Percentiles rank a stretch among this genome's conserved stretches.
phyloP scores from a whole-genome alignment of 2,329 filamentous ascomycete genomes.

The Fusarium sp. region DNA sequence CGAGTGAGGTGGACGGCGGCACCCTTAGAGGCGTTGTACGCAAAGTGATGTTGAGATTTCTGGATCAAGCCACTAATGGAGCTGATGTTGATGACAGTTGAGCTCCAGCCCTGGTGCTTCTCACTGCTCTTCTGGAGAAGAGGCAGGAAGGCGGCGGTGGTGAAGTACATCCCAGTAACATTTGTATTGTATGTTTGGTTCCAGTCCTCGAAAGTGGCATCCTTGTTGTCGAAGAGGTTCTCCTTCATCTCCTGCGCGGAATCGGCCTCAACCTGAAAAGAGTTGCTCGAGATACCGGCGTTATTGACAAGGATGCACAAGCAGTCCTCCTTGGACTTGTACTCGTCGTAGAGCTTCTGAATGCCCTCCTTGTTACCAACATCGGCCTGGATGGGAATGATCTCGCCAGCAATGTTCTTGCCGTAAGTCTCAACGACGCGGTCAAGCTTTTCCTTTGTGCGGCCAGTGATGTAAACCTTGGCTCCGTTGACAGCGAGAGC shows the following conservation, averaged over 20 bases:
- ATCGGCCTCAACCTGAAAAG: constrained; percentile 65
- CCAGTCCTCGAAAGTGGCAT: constrained; percentile 74
- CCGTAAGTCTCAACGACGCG: constrained; percentile 68
- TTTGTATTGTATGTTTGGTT: constrained; percentile 78
- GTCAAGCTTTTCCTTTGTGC: constrained; percentile 70
- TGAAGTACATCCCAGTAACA: constrained; percentile 75
- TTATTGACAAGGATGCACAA: constrained; percentile 77
- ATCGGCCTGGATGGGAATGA: constrained; percentile 70
- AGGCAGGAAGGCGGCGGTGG: constrained; percentile 71
- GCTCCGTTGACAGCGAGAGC: constrained; percentile 74
- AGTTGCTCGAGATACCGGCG: constrained; percentile 68
- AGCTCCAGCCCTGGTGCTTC: constrained; percentile 59
- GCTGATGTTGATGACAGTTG: constrained; percentile 75
- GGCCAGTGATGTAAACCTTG: constrained; percentile 77
- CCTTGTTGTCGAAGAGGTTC: constrained; percentile 74
- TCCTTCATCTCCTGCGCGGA: constrained; percentile 64
- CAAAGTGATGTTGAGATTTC: constrained; percentile 71
- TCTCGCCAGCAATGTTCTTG: constrained; percentile 63
- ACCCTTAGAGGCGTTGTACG: constrained; percentile 73
- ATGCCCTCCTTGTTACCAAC: constrained; percentile 71
- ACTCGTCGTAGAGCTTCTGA: constrained; percentile 65
- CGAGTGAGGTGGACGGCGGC: constrained; percentile 72
- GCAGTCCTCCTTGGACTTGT: constrained; percentile 65
- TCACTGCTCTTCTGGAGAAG: constrained; percentile 66
- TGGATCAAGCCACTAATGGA: constrained; percentile 74